These are phyloP conservation scores for Bondarzewia mesenterica DNA, from an alignment of 1,284 basidiomycete species.

Conservation along the genomic window DNA sequence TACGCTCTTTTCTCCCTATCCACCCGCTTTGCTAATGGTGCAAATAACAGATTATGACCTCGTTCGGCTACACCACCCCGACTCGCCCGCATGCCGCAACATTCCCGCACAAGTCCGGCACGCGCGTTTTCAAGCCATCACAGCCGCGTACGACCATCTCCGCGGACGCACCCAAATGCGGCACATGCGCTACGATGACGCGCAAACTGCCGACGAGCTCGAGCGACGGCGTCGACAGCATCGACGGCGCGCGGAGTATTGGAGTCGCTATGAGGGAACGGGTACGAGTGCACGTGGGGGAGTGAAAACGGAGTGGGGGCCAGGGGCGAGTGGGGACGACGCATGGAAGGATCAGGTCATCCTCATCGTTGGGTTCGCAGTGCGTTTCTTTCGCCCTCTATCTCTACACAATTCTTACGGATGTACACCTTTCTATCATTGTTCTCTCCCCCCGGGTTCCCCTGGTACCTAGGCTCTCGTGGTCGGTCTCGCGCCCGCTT, in stretches of 20 bases:
- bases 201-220: slow-evolving; percentile 30
- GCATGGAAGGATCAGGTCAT: slow-evolving; percentile 34
- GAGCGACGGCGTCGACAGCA: slow-evolving; percentile 24
- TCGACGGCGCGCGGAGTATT: slow-evolving; percentile 10
- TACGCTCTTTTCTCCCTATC: slow-evolving; percentile 12
- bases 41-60: slow-evolving; percentile 39
- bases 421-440: too few species aligned
- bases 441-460: not conserved
- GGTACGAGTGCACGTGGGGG: slow-evolving; percentile 20
- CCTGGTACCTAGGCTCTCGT: slow-evolving; percentile 26
- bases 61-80: slow-evolving; percentile 45
- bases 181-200: slow-evolving; percentile 11
- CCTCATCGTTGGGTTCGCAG: slow-evolving; percentile 29
- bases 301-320: not conserved
- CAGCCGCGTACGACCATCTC: slow-evolving; percentile 39
- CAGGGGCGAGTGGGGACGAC: slow-evolving; percentile 13
- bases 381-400: slow-evolving; percentile 16
- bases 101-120: slow-evolving; percentile 30
- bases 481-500: slow-evolving; percentile 24
- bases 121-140: slow-evolving; percentile 40
- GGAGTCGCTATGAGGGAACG: slow-evolving; percentile 11
- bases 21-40: not conserved
- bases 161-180: slow-evolving; percentile 15
- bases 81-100: slow-evolving; percentile 26
- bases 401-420: not conserved